Conservation (phyloP, 2,329 filamentous ascomycete genomes). For the Aspergillus vadensis region DNA sequence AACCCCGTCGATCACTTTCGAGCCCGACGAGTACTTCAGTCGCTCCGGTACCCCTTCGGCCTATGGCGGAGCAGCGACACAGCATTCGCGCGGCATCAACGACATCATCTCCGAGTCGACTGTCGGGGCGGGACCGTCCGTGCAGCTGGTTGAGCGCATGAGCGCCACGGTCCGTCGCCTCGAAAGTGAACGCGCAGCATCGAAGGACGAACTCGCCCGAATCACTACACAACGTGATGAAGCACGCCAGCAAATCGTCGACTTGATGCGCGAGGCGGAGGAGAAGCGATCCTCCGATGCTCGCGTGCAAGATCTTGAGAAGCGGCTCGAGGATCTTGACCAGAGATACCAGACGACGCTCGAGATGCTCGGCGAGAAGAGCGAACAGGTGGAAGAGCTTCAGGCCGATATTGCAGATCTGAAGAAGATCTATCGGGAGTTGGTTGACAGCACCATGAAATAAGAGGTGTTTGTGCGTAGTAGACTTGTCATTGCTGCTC, state of each 20-base stretch:
- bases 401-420: constrained; percentile 85
- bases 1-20: constrained; percentile 46
- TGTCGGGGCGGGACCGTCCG: constrained; percentile 83
- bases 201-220: constrained; percentile 80
- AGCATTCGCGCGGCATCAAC: constrained; percentile 63
- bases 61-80: constrained; percentile 39
- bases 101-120: constrained; percentile 90
- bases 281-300: constrained; percentile 62
- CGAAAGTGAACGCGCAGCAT: constrained; percentile 86
- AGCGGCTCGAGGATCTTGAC: constrained; percentile 68
- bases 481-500: not conserved
- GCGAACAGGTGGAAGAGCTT: constrained; percentile 89
- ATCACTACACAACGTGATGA: constrained; percentile 87
- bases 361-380: constrained; percentile 96
- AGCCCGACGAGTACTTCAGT: constrained; percentile 51
- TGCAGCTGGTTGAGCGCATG: constrained; percentile 95
- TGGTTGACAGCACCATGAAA: constrained; percentile 82
- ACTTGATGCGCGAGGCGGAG: constrained; percentile 84
- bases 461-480: constrained; percentile 44
- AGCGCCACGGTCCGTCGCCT: constrained; percentile 87
- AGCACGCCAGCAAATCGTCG: constrained; percentile 85
- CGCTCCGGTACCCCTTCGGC: constrained; percentile 41
- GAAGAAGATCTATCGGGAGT: constrained; percentile 92
- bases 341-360: constrained; percentile 85
- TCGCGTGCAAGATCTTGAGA: constrained; percentile 66